These are phyloP conservation scores for Zymoseptoria crescenta DNA, from an alignment of 2,329 filamentous ascomycete species.

Conservation along the genomic window DNA sequence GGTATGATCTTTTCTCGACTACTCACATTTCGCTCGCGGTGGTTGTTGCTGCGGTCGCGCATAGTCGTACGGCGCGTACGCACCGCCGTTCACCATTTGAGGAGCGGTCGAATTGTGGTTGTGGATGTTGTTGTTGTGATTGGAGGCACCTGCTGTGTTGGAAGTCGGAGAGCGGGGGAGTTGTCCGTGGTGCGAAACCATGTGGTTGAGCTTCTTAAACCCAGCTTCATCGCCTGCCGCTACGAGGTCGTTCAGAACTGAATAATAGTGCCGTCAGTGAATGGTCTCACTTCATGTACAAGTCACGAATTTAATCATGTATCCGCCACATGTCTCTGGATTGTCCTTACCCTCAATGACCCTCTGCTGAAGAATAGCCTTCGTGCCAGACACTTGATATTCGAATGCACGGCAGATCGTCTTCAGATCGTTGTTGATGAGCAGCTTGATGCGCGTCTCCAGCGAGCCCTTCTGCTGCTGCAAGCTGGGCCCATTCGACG, in stretches of 20 bases:
- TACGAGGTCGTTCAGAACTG: constrained; percentile 35
- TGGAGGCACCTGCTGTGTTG: constrained; percentile 2
- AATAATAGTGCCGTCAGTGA: constrained; percentile 10
- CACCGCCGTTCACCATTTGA: constrained; percentile 11
- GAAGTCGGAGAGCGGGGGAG: constrained; percentile 24
- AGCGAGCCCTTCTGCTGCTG: constrained; percentile 31
- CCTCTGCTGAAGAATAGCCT: constrained; percentile 70
- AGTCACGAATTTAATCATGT: neutral
- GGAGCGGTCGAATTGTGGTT: constrained; percentile 1
- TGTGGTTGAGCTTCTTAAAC: constrained; percentile 33
- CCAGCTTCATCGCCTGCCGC: constrained; percentile 27
- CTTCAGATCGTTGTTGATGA: constrained; percentile 62
- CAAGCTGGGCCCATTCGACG: constrained; percentile 30
- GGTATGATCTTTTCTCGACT: neutral
- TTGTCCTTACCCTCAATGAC: constrained; percentile 60
- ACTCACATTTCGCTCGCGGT: neutral
- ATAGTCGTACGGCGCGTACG: neutral
- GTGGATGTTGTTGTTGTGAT: constrained; percentile 8
- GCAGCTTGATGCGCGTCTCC: constrained; percentile 37
- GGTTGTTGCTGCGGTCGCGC: neutral
- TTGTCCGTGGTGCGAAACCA: constrained; percentile 35
- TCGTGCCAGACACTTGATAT: constrained; percentile 73
- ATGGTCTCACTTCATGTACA: neutral
- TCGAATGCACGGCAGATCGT: constrained; percentile 67
- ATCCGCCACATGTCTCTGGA: neutral